A percentile compares a stretch with the other conserved stretches of the same genome.
Evolutionary conservation across 2,329 filamentous ascomycete genomes (phyloP).

Genomic region (Stagonosporopsis rhizophila): DNA sequence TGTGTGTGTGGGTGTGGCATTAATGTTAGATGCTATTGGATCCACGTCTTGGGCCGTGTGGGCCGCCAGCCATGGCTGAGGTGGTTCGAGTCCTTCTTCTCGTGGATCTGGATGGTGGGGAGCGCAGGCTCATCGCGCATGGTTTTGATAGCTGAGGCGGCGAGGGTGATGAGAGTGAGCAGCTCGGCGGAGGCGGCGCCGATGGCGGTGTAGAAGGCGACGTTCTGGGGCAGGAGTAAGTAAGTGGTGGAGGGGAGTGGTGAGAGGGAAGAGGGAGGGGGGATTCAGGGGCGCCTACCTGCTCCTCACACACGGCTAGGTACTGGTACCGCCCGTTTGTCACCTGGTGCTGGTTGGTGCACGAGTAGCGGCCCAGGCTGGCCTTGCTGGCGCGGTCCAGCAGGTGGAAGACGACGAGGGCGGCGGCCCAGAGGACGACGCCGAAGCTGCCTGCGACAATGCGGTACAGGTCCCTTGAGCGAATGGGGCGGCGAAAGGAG

Average conservation of each 20-base stretch:
- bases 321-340: slow-evolving; percentile 49
- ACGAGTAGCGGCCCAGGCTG: slow-evolving; percentile 47
- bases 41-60: slow-evolving; percentile 14
- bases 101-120: slow-evolving; percentile 35
- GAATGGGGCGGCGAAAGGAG: slow-evolving; percentile 44
- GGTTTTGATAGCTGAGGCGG: slow-evolving; percentile 38
- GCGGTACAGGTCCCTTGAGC: slow-evolving; percentile 45
- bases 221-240: slow-evolving; percentile 36
- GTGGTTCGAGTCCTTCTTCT: slow-evolving; percentile 34
- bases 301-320: slow-evolving; percentile 48
- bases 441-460: slow-evolving; percentile 44
- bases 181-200: slow-evolving; percentile 43
- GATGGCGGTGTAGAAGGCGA: slow-evolving; percentile 48
- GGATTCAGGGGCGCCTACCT: slow-evolving; percentile 34
- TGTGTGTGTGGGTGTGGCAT: no score
- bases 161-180: slow-evolving; percentile 43
- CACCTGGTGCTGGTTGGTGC: slow-evolving; percentile 42
- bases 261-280: no score
- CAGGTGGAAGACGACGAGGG: slow-evolving; percentile 43
- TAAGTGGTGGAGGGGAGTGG: neutral
- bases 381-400: slow-evolving; percentile 47
- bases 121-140: slow-evolving; percentile 33
- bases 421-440: slow-evolving; percentile 45
- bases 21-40: slow-evolving; percentile 16
- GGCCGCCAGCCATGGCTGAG: slow-evolving; percentile 12